A percentile compares a stretch with the other conserved stretches of the same genome.
Conservation (phyloP, 768 basidiomycete species). For the Leccinum disarticulatum region DNA sequence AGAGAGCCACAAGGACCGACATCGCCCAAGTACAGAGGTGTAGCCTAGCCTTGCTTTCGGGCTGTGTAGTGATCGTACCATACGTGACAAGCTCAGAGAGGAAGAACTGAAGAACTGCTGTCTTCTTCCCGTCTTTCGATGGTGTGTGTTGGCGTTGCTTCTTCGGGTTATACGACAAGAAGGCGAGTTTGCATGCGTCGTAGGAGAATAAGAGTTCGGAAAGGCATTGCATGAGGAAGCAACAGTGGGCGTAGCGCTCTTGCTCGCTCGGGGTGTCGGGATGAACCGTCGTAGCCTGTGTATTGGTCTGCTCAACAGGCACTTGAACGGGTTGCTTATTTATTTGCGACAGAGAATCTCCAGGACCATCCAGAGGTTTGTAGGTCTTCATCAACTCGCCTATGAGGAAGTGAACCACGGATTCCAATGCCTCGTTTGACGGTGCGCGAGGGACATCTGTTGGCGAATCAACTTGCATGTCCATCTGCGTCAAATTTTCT, state of each 20-base stretch:
- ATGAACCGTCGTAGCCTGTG: slow-evolving; percentile 11
- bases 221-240: slow-evolving; percentile 88
- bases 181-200: slow-evolving; percentile 83
- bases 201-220: slow-evolving; percentile 95
- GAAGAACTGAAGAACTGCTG: slow-evolving; percentile 74
- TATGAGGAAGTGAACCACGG: slow-evolving; percentile 68
- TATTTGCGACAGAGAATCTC: slow-evolving; percentile 14
- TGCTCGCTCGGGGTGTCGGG: slow-evolving; percentile 20
- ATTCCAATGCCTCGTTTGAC: slow-evolving; percentile 51
- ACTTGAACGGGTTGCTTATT: slow-evolving; percentile 14
- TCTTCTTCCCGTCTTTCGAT: slow-evolving; percentile 68
- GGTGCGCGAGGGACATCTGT: slow-evolving; percentile 24
- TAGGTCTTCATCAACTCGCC: slow-evolving; percentile 64
- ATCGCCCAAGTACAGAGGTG: slow-evolving; percentile 82
- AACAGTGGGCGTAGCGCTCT: slow-evolving; percentile 53
- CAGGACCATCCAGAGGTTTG: slow-evolving; percentile 44
- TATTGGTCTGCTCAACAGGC: slow-evolving; percentile 17
- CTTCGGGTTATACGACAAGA: slow-evolving; percentile 76
- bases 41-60: slow-evolving; percentile 53
- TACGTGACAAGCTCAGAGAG: slow-evolving; percentile 82
- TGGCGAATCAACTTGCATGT: slow-evolving; percentile 61
- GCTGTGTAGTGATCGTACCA: slow-evolving; percentile 65
- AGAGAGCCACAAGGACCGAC: slow-evolving; percentile 90
- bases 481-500: slow-evolving; percentile 28
- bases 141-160: slow-evolving; percentile 52